These are phyloP conservation scores for Allomyces arbusculus DNA, from an alignment of 192 early-diverging fungal genomes.

Conservation along the genomic window DNA sequence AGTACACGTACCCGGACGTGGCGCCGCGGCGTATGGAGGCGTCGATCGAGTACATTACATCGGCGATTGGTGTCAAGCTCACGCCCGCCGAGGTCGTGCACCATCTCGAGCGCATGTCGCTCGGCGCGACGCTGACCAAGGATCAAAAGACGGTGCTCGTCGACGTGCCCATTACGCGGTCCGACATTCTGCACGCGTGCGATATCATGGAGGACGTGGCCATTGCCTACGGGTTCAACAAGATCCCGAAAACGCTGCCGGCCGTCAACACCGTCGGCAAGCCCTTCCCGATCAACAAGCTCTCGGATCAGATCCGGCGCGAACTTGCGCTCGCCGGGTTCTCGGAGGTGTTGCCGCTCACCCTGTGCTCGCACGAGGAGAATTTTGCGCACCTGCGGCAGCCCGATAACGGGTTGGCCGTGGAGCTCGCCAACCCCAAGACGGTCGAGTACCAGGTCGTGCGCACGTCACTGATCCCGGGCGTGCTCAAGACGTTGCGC, in stretches of 20 bases:
- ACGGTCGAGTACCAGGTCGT: constrained; percentile 81
- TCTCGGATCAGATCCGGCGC: constrained; percentile 62
- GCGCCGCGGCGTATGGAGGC: constrained; percentile 43
- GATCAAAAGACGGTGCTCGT: constrained; percentile 44
- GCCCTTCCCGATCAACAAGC: constrained; percentile 80
- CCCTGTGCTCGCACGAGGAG: constrained; percentile 93
- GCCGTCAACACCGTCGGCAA: constrained; percentile 62
- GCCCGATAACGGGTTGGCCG: constrained; percentile 56
- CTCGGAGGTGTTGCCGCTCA: constrained; percentile 84
- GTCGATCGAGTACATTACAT: constrained; percentile 72
- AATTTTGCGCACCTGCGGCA: constrained; percentile 77
- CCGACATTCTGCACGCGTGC: constrained; percentile 87
- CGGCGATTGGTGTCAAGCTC: constrained; percentile 53
- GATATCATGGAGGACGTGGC: constrained; percentile 97
- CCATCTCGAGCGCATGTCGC: constrained; percentile 71
- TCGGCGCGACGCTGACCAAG: constrained; percentile 34
- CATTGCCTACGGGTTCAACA: constrained; percentile 92
- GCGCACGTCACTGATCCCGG: constrained; percentile 75
- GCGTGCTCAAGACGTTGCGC: constrained; percentile 78
- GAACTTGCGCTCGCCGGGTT: constrained; percentile 80
- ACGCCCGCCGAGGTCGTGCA: constrained; percentile 43
- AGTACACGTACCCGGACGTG: constrained; percentile 51
- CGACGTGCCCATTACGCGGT: constrained; percentile 67
- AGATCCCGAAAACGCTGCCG: constrained; percentile 60
- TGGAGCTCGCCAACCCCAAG: constrained; percentile 79